Percentiles rank a stretch among this genome's conserved stretches.
Evolutionary conservation across 1,284 basidiomycete species (phyloP).

Genomic region (Irpex lacteus): DNA sequence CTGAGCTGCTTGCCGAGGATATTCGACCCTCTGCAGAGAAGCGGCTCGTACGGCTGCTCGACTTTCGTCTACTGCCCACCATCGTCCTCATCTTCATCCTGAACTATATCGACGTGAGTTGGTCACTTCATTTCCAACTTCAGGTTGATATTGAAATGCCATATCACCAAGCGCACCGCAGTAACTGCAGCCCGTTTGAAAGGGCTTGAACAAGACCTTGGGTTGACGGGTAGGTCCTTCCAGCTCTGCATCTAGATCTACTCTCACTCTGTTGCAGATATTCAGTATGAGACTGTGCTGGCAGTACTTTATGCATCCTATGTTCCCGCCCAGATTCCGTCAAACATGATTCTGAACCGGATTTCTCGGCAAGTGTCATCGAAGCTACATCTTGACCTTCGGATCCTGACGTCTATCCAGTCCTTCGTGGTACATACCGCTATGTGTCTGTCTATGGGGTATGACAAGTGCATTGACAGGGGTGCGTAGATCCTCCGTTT

Average conservation of each 20-base stretch:
- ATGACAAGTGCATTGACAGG: slow-evolving; percentile 60
- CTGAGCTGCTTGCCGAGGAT: slow-evolving; percentile 25
- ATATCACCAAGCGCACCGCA: slow-evolving; percentile 48
- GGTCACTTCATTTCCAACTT: background rate
- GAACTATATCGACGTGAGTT: slow-evolving; percentile 66
- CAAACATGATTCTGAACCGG: slow-evolving; percentile 45
- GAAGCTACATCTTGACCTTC: background rate
- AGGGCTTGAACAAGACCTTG: slow-evolving; percentile 57
- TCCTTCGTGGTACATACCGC: slow-evolving; percentile 61
- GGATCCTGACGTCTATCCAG: slow-evolving; percentile 28
- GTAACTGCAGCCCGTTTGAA: slow-evolving; percentile 59
- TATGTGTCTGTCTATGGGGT: slow-evolving; percentile 62
- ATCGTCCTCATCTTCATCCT: slow-evolving; percentile 62
- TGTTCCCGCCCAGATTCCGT: slow-evolving; percentile 61
- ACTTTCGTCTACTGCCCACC: slow-evolving; percentile 55
- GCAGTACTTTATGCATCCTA: slow-evolving; percentile 62
- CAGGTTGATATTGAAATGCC: background rate
- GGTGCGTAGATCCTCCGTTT: slow-evolving; percentile 28
- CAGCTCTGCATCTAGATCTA: background rate
- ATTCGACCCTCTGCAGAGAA: slow-evolving; percentile 26
- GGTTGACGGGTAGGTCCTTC: slow-evolving; percentile 40
- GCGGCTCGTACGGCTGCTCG: slow-evolving; percentile 44
- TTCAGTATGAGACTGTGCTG: slow-evolving; percentile 59
- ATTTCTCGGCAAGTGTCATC: background rate
- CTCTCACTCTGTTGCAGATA: slow-evolving; percentile 36